These are phyloP conservation scores for Stramenopiles sp. DNA, from an alignment of 352 stramenopile species.

Conservation along the genomic window DNA sequence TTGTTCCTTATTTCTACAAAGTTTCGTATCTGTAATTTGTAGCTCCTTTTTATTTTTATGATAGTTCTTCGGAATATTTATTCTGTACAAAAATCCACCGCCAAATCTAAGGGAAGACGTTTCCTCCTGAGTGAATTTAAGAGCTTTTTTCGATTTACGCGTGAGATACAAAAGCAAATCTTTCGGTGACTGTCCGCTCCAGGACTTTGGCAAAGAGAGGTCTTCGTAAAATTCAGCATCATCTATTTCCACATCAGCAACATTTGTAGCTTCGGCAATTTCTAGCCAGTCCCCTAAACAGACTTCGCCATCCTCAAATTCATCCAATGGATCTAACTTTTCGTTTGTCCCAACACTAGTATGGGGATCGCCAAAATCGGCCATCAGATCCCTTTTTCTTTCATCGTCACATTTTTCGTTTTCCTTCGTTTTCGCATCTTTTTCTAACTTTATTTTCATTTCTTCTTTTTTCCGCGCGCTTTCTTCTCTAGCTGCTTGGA, in stretches of 20 bases:
- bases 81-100: background rate
- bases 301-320: background rate
- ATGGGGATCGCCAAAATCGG: background rate
- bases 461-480: too few relatives aligned
- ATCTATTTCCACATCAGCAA: background rate
- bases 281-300: background rate
- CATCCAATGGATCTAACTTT: too few relatives aligned
- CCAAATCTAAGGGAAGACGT: background rate
- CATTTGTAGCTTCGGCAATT: background rate
- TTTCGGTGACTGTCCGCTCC: background rate
- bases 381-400: background rate
- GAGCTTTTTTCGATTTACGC: background rate
- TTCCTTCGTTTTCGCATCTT: too few relatives aligned
- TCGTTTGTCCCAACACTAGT: background rate
- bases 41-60: background rate
- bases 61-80: background rate
- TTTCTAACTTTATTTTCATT: too few relatives aligned
- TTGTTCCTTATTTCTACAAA: background rate
- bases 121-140: background rate
- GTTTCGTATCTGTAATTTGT: background rate
- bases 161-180: background rate
- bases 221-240: background rate
- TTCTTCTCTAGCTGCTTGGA: too few relatives aligned
- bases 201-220: background rate
- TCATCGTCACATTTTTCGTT: background rate